Evolutionary conservation across 768 basidiomycete genomes (phyloP), one percentile per base, ranked within the genome.

Genomic region (Tricholoma sp.): DNA sequence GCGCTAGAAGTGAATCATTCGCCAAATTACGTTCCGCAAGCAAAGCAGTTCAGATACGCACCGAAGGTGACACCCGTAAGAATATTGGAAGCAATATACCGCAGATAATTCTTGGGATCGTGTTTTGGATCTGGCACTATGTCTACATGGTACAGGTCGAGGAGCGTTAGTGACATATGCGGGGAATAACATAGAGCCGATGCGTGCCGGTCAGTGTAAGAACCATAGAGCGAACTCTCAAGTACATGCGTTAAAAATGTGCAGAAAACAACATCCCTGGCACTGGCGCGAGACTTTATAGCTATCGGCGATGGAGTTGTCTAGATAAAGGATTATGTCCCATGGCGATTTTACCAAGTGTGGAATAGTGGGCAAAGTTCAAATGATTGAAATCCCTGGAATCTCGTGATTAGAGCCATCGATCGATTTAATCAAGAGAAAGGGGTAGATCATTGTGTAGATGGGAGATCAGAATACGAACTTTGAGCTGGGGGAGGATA

Each of bases 71-170:
- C 66, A 3, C 63, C 77, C 0, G 83, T 83, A 36, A 81, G 63
- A 3, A 74, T 68, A 64, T 85, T 80, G 36, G 75, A 80, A 4
- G 80, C 71, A 50, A 85, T 85, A 61, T 84, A 85, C 55, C 71
- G 73, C 17, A 85, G 66, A 4, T 78, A 77, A 57, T 85, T 84
- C 63, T 75, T 75, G 0, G 71, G 49, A 20, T 33, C 49, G 13
- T 32, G 49, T 12, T 34, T 50, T n/a, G 49, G 49, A 34, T 50
- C 31, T 13, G 11, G 36, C 12, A 13, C 4, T 12, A 37, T 10
- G 4, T 37, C 36, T 37, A 37, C 36, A n/a, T n/a, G n/a, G n/a
- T n/a, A 37, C 8, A 34, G 36, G 11, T 13, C 36, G 9, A 37
- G 11, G 36, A 11, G 5, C 12, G 11, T 37, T 13, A 37, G 15